A percentile compares a stretch with the other conserved stretches of the same genome.
These are phyloP conservation scores for Paulownia fortunei DNA, from an alignment of 257 asterid species.

Conservation along the genomic window DNA sequence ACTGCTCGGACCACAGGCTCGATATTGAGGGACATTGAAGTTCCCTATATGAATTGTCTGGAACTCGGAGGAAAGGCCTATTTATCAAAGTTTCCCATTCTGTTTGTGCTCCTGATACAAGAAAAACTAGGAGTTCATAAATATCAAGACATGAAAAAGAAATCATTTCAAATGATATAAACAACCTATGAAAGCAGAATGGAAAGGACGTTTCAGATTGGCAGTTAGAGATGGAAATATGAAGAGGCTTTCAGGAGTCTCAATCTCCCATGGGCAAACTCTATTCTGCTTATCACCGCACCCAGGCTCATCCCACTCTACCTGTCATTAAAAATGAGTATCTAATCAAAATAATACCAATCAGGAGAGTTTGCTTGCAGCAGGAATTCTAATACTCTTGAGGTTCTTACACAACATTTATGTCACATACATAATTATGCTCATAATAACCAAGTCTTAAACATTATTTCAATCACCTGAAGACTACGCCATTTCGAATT, in stretches of 20 bases:
- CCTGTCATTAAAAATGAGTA: constrained; percentile 49
- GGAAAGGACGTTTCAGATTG: constrained; percentile 86
- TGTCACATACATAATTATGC: neutral
- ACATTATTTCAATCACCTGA: constrained; percentile 54
- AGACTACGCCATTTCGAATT: constrained; percentile 96
- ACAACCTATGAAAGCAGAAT: constrained; percentile 73
- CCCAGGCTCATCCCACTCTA: constrained; percentile 99
- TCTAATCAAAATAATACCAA: neutral
- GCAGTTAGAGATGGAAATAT: constrained; percentile 87
- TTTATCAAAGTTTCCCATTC: constrained; percentile 72
- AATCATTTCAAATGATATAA: neutral
- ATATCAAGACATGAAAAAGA: neutral
- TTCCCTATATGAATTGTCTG: constrained; percentile 50
- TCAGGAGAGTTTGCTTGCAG: neutral
- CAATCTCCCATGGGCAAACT: constrained; percentile 97
- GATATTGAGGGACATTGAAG: constrained; percentile 60
- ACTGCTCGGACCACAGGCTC: constrained; percentile 85
- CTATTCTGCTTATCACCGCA: constrained; percentile 84
- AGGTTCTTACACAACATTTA: neutral
- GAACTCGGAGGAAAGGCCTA: constrained; percentile 62
- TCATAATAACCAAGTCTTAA: neutral
- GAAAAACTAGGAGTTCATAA: constrained; percentile 9
- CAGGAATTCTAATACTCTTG: neutral
- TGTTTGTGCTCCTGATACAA: constrained; percentile 61
- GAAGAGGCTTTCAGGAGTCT: constrained; percentile 97